phyloP scores from a whole-genome alignment of 805 yeast species.

The Myxozyma kluyveri region DNA sequence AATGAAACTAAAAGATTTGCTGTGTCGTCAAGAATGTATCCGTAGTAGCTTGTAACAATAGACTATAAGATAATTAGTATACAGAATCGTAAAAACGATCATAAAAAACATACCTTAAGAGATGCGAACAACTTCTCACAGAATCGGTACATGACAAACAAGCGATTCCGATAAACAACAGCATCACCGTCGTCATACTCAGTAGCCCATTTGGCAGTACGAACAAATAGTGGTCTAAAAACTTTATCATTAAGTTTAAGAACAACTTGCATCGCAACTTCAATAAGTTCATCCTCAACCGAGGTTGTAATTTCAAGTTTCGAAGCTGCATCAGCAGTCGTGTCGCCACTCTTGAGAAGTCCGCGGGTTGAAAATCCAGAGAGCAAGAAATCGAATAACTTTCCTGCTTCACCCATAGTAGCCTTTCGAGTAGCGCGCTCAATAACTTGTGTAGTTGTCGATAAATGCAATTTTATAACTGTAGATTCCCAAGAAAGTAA shows the following conservation, averaged over 20 bases:
- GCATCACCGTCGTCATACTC: constrained; percentile 69
- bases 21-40: constrained; percentile 78
- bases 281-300: constrained; percentile 68
- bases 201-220: constrained; percentile 86
- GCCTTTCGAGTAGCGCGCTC: constrained; percentile 22
- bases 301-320: constrained; percentile 41
- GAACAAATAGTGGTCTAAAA: constrained; percentile 88
- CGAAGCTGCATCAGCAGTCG: constrained; percentile 39
- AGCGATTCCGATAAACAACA: constrained; percentile 42
- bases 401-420: constrained; percentile 19
- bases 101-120: constrained; percentile 17
- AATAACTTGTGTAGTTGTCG: constrained; percentile 11
- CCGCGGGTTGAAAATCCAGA: constrained; percentile 39
- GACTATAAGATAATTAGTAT: constrained; percentile 47
- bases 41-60: constrained; percentile 82
- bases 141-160: constrained; percentile 65
- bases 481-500: constrained; percentile 34
- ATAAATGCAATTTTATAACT: constrained; percentile 65
- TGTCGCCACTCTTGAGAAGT: not conserved
- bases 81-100: not conserved
- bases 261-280: constrained; percentile 70
- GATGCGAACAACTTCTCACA: constrained; percentile 67
- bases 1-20: constrained; percentile 54
- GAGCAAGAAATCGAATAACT: constrained; percentile 18
- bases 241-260: constrained; percentile 90